A percentile compares a stretch with the other conserved stretches of the same genome.
phyloP scores from a whole-genome alignment of 176 grass and related monocot genomes.

The Raddia guianensis region DNA sequence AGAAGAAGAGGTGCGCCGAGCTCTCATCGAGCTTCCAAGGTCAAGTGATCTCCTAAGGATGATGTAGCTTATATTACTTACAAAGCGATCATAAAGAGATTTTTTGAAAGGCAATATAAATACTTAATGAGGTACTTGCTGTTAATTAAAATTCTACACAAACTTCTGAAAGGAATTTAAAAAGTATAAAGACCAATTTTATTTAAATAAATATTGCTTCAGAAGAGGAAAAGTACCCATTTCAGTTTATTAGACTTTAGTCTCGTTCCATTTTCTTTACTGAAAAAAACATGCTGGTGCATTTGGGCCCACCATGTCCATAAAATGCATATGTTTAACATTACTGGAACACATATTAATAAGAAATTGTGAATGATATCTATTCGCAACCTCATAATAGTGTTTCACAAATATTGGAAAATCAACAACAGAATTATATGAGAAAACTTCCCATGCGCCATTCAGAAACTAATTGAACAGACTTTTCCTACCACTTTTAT shows the following conservation, averaged over 20 bases:
- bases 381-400: not conserved
- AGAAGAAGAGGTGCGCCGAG: slow-evolving; percentile 55
- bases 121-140: slow-evolving; percentile 38
- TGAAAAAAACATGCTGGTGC: not conserved
- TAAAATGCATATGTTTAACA: not conserved
- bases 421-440: not conserved
- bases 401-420: not conserved
- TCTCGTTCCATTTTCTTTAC: slow-evolving; percentile 1
- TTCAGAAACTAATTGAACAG: slow-evolving; percentile 14
- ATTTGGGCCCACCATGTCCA: slow-evolving; percentile 15
- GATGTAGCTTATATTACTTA: slow-evolving; percentile 53
- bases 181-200: slow-evolving; percentile 1
- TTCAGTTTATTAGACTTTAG: not conserved
- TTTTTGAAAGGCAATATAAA: slow-evolving; percentile 25
- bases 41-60: slow-evolving; percentile 88
- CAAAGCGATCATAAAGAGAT: slow-evolving; percentile 33
- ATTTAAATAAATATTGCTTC: slow-evolving; percentile 5
- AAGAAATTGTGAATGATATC: not conserved
- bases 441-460: not conserved
- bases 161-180: not conserved
- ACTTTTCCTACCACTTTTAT: not conserved
- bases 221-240: not conserved
- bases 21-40: slow-evolving; percentile 78
- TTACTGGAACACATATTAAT: not conserved
- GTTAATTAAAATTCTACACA: slow-evolving; percentile 17